phyloP scores from a whole-genome alignment of 352 stramenopile genomes.

The Phytophthora pluvialis region DNA sequence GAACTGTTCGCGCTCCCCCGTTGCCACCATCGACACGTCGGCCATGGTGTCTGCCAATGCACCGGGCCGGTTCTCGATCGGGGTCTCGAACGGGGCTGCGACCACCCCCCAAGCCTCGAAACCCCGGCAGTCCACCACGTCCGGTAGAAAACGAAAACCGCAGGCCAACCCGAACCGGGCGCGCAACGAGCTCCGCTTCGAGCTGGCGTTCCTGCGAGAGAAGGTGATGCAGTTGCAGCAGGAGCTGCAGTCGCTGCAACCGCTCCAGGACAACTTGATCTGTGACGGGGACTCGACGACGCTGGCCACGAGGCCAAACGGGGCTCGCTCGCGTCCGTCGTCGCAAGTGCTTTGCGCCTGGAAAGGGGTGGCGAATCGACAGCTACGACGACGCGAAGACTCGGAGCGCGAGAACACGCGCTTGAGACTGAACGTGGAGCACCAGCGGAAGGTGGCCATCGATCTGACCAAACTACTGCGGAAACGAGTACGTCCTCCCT shows the following conservation, averaged over 20 bases:
- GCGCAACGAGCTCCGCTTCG: conserved; percentile 57
- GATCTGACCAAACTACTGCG: conserved; percentile 33
- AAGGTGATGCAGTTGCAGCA: conserved; percentile 69
- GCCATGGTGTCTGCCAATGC: background rate
- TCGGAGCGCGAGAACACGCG: conserved; percentile 49
- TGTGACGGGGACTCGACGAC: conserved; percentile 23
- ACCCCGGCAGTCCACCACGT: conserved; percentile 13
- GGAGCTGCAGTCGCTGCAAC: conserved; percentile 54
- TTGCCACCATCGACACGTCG: conserved; percentile 9
- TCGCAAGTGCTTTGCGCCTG: conserved; percentile 36
- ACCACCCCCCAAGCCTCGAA: background rate
- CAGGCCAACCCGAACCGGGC: conserved; percentile 39
- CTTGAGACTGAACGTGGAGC: conserved; percentile 49
- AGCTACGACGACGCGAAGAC: conserved; percentile 40
- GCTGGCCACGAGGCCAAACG: conserved; percentile 2
- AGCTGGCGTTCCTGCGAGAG: conserved; percentile 71
- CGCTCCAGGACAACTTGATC: conserved; percentile 6
- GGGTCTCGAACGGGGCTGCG: background rate
- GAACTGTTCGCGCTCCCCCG: background rate
- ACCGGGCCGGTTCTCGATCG: background rate
- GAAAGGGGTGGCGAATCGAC: conserved; percentile 39
- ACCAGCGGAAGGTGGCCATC: conserved; percentile 33
- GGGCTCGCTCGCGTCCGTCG: conserved; percentile 13
- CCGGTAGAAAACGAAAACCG: conserved; percentile 32
- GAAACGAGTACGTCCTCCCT: conserved; percentile 14